A percentile compares a stretch with the other conserved stretches of the same genome.
These are phyloP conservation scores for Xanthoceras sorbifolium DNA, from an alignment of 345 rosid species.

Conservation along the genomic window DNA sequence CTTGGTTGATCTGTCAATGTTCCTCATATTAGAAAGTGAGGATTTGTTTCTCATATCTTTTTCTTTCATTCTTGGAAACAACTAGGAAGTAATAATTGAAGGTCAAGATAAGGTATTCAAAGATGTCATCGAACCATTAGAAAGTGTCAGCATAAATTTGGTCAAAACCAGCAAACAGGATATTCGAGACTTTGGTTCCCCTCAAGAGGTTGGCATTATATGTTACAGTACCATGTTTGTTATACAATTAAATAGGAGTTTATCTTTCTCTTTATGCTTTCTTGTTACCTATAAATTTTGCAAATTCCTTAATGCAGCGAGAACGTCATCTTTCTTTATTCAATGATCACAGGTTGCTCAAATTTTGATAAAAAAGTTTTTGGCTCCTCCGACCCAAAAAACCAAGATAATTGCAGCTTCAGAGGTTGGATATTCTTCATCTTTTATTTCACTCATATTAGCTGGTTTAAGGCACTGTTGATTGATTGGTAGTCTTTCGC, in stretches of 20 bases:
- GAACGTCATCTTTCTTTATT: not conserved
- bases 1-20: not conserved
- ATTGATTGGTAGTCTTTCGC: constrained; percentile 10
- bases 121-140: constrained; percentile 95
- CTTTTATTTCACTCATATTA: not conserved
- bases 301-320: not conserved
- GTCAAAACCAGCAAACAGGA: constrained; percentile 69
- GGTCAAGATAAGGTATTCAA: constrained; percentile 94
- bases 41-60: not conserved
- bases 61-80: not conserved
- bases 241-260: not conserved
- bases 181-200: constrained; percentile 83
- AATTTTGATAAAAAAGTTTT: constrained; percentile 69
- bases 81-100: constrained; percentile 77
- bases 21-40: constrained; percentile 3
- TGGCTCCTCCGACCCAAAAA: constrained; percentile 86
- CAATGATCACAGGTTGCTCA: constrained; percentile 71
- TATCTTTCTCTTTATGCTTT: not conserved
- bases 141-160: constrained; percentile 72
- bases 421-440: constrained; percentile 52
- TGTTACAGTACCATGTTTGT: not conserved
- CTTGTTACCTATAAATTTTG: not conserved
- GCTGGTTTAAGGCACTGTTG: not conserved
- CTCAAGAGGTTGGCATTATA: constrained; percentile 61
- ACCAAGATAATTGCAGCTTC: constrained; percentile 65